Evolutionary conservation across 805 yeast genomes (phyloP).

Genomic region (Brettanomyces custersianus): DNA sequence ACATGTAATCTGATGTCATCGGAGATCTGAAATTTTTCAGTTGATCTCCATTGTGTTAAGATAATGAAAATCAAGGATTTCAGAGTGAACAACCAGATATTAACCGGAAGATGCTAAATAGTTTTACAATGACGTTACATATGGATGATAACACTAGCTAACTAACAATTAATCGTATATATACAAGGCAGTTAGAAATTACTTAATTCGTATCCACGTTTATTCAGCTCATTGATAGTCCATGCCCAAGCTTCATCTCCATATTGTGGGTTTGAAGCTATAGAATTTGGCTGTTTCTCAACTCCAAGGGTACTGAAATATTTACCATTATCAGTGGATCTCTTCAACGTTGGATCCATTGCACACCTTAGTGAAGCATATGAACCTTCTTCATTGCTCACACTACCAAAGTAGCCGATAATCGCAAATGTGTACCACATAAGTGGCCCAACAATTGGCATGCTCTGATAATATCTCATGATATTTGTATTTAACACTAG

Average conservation of each 20-base stretch:
- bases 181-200: too few relatives aligned
- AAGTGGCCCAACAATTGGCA: constrained; percentile 68
- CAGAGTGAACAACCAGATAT: too few relatives aligned
- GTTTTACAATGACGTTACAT: too few relatives aligned
- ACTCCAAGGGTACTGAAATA: constrained; percentile 56
- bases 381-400: constrained; percentile 63
- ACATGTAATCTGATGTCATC: too few relatives aligned
- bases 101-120: too few relatives aligned
- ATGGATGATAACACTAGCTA: too few relatives aligned
- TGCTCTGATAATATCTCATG: constrained; percentile 66
- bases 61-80: too few relatives aligned
- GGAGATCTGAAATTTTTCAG: neutral
- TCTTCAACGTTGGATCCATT: constrained; percentile 38
- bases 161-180: too few relatives aligned
- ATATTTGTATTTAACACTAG: constrained; percentile 74
- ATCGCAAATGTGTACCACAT: constrained; percentile 67
- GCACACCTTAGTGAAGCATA: constrained; percentile 57
- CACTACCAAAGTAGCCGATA: constrained; percentile 63
- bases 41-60: too few relatives aligned
- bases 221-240: constrained; percentile 54
- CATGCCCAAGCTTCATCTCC: constrained; percentile 73
- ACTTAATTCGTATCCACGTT: constrained; percentile 34
- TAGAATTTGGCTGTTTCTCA: constrained; percentile 44
- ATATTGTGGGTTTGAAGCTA: constrained; percentile 49
- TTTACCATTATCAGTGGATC: constrained; percentile 55